Percentiles rank a stretch among this genome's conserved stretches.
These are phyloP conservation scores for Kwoniella dejecticola DNA, from an alignment of 768 basidiomycete genomes.

Conservation along the genomic window DNA sequence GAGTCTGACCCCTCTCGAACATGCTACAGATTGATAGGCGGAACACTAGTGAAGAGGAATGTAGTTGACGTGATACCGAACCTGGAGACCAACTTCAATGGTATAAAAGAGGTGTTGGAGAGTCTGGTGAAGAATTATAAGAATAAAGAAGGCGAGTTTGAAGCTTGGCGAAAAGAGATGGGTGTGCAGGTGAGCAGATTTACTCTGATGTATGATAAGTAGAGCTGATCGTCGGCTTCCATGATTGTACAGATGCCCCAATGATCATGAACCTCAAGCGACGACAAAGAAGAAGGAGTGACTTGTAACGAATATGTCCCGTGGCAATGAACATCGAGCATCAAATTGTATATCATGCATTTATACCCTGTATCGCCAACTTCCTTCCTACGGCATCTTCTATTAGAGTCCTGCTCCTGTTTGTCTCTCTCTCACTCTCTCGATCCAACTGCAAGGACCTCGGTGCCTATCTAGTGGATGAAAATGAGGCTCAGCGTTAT, in stretches of 20 bases:
- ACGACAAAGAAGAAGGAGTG: not conserved
- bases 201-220: too few species aligned
- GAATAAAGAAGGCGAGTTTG: constrained; percentile 54
- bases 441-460: too few species aligned
- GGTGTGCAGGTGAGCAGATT: constrained; percentile 62
- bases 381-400: not conserved
- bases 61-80: constrained; percentile 92
- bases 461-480: too few species aligned
- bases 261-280: not conserved
- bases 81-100: constrained; percentile 67
- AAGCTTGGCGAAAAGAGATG: constrained; percentile 50
- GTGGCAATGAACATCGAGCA: too few species aligned
- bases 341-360: constrained; percentile 26
- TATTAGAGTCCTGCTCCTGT: too few species aligned
- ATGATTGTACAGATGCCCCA: constrained; percentile 18
- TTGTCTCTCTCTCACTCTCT: too few species aligned
- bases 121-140: constrained; percentile 85
- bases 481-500: too few species aligned
- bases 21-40: constrained; percentile 95
- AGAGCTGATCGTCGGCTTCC: too few species aligned
- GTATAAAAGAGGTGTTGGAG: constrained; percentile 77
- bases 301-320: not conserved
- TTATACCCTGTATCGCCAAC: constrained; percentile 16
- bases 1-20: constrained; percentile 83
- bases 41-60: constrained; percentile 91